Base-by-base conservation (phyloP, 176 grass and related monocot species). In the Poa pratensis region DNA sequence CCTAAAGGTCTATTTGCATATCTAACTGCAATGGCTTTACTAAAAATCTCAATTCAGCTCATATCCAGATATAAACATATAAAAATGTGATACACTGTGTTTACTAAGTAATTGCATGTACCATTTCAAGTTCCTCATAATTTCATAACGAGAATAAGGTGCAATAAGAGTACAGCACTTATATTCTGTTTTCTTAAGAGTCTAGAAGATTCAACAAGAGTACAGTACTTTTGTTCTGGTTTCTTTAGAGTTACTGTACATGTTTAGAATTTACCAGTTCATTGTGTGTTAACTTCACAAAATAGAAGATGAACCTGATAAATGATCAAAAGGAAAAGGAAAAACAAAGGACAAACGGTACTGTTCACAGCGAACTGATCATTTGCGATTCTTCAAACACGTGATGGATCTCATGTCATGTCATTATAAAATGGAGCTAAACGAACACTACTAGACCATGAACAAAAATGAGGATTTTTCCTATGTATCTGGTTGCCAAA, bases 11-110 rank as follows among this genome's bases (percentile, higher is more conserved):
- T 88, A 63, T 62, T 50, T 73, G 14, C 20, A 83, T 30, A 9
- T 43, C 17, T 34, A 23, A 37, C 10, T 79, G 28, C 76, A 76
- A 75, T 57, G 32, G 63, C 16, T 59, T 48, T 77, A 77, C 6
- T 12, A 27, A 82, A 82, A 87, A 69, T 76, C 26, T 51, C 11
- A 50, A 40, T 60, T 19, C 58, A 83, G 28, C n/a, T 78, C 26
- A 52, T 66, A 60, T 58, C 14, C 3, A 82, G 20, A 81, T 43
- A 64, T 46, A 77, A 55, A 53, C 49, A 58, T 60, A 54, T 7
- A 58, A 76, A 60, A 16, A 57, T 10, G 7, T 30, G 52, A 59
- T 28, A 40, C 22, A 54, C 15, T 78, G 17, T 75, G 17, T 80
- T 53, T 6, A 71, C 5, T 3, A 37, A 79, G 40, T 63, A 66